Conservation (phyloP, 306 rosid species). For the Quercus agrifolia region DNA sequence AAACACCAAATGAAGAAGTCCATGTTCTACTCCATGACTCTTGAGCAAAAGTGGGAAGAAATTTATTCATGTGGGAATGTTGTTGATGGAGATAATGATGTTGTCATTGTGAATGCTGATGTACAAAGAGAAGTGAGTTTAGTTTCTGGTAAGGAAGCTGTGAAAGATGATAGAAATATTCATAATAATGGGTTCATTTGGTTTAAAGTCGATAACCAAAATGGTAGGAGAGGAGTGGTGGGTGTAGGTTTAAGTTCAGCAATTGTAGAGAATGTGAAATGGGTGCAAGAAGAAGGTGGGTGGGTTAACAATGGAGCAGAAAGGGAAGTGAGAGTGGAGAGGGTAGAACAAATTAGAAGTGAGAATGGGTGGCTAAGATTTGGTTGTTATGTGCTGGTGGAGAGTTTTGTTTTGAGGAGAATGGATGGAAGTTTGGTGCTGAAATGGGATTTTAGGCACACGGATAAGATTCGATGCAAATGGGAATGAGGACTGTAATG, state of each 20-base stretch:
- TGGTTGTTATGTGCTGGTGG: conserved; percentile 62
- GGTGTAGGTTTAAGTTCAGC: conserved; percentile 62
- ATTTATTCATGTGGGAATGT: conserved; percentile 49
- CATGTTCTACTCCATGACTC: conserved; percentile 53
- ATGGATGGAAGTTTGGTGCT: conserved; percentile 49
- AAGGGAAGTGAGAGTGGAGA: conserved; percentile 38
- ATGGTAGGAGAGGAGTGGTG: conserved; percentile 17
- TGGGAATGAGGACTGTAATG: conserved; percentile 41
- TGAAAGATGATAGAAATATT: conserved; percentile 33
- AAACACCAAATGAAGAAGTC: conserved; percentile 62
- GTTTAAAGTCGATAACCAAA: conserved; percentile 29
- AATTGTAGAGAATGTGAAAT: conserved; percentile 57
- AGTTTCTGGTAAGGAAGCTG: conserved; percentile 50
- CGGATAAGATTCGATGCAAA: conserved; percentile 39
- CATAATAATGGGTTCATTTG: conserved; percentile 42
- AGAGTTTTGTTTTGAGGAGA: conserved; percentile 61
- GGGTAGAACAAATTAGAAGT: conserved; percentile 42
- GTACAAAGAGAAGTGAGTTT: conserved; percentile 61
- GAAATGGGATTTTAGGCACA: conserved; percentile 58
- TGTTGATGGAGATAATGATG: conserved; percentile 18
- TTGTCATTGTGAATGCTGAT: conserved; percentile 40
- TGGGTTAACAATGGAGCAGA: conserved; percentile 53
- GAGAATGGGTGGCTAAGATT: conserved; percentile 48
- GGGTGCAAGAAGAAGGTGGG: conserved; percentile 74
- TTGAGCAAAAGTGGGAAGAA: conserved; percentile 86